These are phyloP conservation scores for Leccinellum albellum DNA, from an alignment of 768 basidiomycete species.

Conservation along the genomic window DNA sequence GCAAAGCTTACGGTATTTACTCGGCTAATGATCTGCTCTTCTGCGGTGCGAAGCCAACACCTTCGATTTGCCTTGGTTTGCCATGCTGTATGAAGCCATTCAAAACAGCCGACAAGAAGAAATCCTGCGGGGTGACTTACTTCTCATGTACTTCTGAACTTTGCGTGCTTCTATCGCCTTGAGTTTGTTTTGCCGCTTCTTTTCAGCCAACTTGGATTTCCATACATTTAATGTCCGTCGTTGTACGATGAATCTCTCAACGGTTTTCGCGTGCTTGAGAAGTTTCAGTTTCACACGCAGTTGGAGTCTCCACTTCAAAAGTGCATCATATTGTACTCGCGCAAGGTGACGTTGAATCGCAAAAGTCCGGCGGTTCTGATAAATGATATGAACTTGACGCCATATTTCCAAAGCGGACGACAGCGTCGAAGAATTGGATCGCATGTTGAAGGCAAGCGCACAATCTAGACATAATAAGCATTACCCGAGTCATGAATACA, in stretches of 20 bases:
- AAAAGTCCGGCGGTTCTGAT: constrained; percentile 44
- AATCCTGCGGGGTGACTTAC: constrained; percentile 28
- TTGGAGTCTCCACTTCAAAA: constrained; percentile 54
- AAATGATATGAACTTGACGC: constrained; percentile 39
- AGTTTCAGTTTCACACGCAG: constrained; percentile 48
- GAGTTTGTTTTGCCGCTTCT: constrained; percentile 42
- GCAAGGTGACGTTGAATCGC: constrained; percentile 41
- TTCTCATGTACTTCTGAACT: constrained; percentile 27
- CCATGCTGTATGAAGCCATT: constrained; percentile 42
- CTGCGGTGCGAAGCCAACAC: constrained; percentile 42
- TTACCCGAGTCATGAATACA: neutral
- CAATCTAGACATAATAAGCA: constrained; percentile 34
- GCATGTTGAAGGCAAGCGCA: constrained; percentile 48
- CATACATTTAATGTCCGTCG: constrained; percentile 48
- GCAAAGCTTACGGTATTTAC: constrained; percentile 38
- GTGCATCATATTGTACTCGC: constrained; percentile 39
- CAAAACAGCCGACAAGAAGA: constrained; percentile 2
- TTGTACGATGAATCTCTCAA: constrained; percentile 48
- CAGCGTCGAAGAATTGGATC: constrained; percentile 39
- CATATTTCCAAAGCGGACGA: constrained; percentile 42
- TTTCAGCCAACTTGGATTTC: constrained; percentile 44
- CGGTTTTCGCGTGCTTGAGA: constrained; percentile 51
- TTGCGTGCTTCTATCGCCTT: constrained; percentile 39
- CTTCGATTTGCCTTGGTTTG: constrained; percentile 34
- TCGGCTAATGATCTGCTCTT: constrained; percentile 38